These are phyloP conservation scores for Populus trichocarpa DNA, from an alignment of 441 rosid genomes.

Conservation along the genomic window DNA sequence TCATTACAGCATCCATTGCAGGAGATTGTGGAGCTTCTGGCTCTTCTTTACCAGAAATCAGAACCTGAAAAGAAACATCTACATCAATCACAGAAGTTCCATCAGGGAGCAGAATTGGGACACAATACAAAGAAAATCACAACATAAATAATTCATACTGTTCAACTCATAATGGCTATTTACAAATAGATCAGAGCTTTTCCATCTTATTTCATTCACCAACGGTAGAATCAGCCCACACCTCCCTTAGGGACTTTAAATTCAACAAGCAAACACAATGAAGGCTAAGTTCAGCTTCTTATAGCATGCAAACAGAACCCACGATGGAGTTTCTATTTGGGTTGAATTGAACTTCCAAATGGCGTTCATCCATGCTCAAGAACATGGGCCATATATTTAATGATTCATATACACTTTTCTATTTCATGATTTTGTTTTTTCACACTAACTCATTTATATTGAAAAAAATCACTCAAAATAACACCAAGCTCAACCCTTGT, in stretches of 20 bases:
- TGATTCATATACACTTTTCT: background rate
- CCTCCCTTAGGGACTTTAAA: background rate
- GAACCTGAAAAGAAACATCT: slow-evolving; percentile 42
- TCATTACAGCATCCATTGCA: slow-evolving; percentile 77
- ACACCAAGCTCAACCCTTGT: background rate
- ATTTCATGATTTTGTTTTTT: background rate
- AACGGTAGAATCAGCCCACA: background rate
- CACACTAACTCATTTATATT: background rate
- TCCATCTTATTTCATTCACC: background rate
- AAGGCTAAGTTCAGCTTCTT: background rate
- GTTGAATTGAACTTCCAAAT: background rate
- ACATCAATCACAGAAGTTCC: background rate
- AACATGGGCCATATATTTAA: background rate
- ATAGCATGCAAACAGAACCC: background rate
- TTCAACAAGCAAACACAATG: background rate
- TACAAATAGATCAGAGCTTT: background rate
- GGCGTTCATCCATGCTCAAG: background rate
- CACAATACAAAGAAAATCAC: background rate
- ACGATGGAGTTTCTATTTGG: background rate
- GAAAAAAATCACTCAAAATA: background rate
- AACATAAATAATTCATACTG: background rate
- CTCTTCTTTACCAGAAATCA: slow-evolving; percentile 83
- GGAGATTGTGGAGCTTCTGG: slow-evolving; percentile 71
- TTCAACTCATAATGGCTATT: background rate
- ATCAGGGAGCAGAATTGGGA: background rate